Base-by-base conservation (phyloP, 176 grass and related monocot species). In the Melocanna baccifera region DNA sequence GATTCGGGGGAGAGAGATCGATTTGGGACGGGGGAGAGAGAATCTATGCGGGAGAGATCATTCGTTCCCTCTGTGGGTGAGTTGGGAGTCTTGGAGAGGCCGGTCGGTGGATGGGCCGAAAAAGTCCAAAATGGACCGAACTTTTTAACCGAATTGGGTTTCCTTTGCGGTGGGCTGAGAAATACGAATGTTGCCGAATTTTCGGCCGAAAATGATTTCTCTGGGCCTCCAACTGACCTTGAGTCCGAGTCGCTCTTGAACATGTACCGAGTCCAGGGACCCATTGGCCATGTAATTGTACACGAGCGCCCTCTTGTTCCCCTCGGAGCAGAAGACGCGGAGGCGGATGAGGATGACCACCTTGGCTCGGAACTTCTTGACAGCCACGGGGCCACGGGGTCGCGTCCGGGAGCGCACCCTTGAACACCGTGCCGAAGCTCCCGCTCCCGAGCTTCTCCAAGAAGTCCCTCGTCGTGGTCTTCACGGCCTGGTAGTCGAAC, bases 251-350 rank as follows among this genome's bases (percentile, higher is more conserved):
- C 23, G 65, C 61, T 48, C 34, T 72, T 72, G 83, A 90, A 90
- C 43, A 90, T 72, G 71, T 82, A 28, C 64, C n/a, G 36, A 4
- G 72, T 90, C 88, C 71, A 90, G 65, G 7, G 88, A 90, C 45
- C 88, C 83, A n/a, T 90, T 90, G 45, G 65, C 42, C 88, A 90
- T 86, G 78, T 86, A 90, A 16, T 90, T 71, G 72, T 86, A 86
- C 16, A 90, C 88, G 78, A 90, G 88, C 65, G 65, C 88, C 65
- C 45, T 77, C 83, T 82, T 90, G 78, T 57, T 77, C 1, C 83
- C 83, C 72, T 90, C 88, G 64, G 55, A 86, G 83, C 88, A 90
- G 83, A 90, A 90, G 9, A 83, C 83, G 2, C 65, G 78, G 55
- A 86, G 88, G 46, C 83, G 88, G 45, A 90, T 83, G 11, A 90